These are phyloP conservation scores for Hebeloma cylindrosporum DNA, from an alignment of 768 basidiomycete species.

Conservation along the genomic window DNA sequence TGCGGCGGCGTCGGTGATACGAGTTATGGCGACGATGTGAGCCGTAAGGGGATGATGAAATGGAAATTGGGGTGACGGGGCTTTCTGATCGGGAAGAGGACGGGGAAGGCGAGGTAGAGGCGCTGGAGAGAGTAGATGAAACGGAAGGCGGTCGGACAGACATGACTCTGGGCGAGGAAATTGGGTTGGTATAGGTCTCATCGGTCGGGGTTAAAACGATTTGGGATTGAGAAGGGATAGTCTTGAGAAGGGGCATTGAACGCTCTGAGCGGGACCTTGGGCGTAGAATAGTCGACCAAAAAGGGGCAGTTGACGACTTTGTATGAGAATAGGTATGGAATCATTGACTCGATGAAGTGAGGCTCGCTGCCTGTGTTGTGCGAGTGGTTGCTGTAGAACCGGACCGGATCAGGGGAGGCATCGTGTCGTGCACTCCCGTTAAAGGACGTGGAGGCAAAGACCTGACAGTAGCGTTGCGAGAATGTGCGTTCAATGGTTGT, in stretches of 20 bases:
- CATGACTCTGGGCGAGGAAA: constrained; percentile 21
- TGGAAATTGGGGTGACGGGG: constrained; percentile 27
- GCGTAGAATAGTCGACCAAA: constrained; percentile 40
- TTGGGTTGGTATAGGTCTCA: constrained; percentile 17
- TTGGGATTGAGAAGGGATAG: constrained; percentile 34
- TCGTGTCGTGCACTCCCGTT: constrained; percentile 25
- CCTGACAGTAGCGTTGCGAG: constrained; percentile 20
- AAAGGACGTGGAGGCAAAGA: constrained; percentile 29
- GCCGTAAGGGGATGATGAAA: constrained; percentile 18
- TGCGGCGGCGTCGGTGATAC: constrained; percentile 23
- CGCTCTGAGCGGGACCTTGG: constrained; percentile 35
- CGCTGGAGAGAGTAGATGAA: constrained; percentile 29
- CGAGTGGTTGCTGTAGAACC: constrained; percentile 21
- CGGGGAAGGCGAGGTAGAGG: constrained; percentile 24
- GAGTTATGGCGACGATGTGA: constrained; percentile 17
- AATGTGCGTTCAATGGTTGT: constrained; percentile 29
- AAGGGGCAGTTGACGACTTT: constrained; percentile 22
- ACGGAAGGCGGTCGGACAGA: constrained; percentile 27
- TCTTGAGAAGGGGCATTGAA: constrained; percentile 33
- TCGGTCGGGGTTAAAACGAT: constrained; percentile 25
- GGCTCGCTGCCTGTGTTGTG: constrained; percentile 10
- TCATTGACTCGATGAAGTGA: constrained; percentile 6
- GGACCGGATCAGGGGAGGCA: constrained; percentile 29
- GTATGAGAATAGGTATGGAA: constrained; percentile 6
- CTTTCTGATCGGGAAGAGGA: constrained; percentile 32